Evolutionary conservation across 2,329 filamentous ascomycete species (phyloP).

Genomic region (Lecanosticta acicola): DNA sequence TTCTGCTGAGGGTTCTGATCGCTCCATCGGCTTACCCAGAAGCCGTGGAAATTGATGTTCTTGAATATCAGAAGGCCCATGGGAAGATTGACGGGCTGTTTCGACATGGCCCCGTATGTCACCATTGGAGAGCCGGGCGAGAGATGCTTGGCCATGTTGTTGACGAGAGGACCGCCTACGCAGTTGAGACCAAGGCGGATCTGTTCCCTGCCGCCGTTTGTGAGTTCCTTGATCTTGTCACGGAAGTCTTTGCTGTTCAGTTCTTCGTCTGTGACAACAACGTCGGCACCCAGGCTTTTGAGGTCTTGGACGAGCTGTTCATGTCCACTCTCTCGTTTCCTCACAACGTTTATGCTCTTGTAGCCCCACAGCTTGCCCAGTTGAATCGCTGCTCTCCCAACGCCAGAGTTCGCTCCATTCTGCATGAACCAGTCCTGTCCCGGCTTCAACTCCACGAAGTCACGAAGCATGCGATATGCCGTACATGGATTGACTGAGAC

Average conservation of each 20-base stretch:
- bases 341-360: slow-evolving; percentile 82
- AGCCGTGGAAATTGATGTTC: slow-evolving; percentile 80
- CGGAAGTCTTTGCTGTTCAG: slow-evolving; percentile 58
- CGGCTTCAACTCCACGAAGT: slow-evolving; percentile 62
- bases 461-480: slow-evolving; percentile 85
- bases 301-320: slow-evolving; percentile 58
- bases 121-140: slow-evolving; percentile 66
- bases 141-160: slow-evolving; percentile 69
- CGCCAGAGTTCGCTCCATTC: slow-evolving; percentile 92
- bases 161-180: slow-evolving; percentile 81
- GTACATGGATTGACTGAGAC: slow-evolving; percentile 91
- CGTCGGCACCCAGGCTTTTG: slow-evolving; percentile 55
- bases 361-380: slow-evolving; percentile 79
- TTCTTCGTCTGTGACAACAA: slow-evolving; percentile 58
- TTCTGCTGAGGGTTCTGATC: slow-evolving; percentile 68
- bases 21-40: slow-evolving; percentile 92
- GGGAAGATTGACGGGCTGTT: slow-evolving; percentile 74
- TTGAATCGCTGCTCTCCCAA: slow-evolving; percentile 87
- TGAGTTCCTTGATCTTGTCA: slow-evolving; percentile 58
- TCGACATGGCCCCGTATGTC: slow-evolving; percentile 93
- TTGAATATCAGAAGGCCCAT: slow-evolving; percentile 90
- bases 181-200: slow-evolving; percentile 83
- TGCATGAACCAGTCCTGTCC: slow-evolving; percentile 87
- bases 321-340: slow-evolving; percentile 65
- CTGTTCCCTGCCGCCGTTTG: slow-evolving; percentile 63